These are phyloP conservation scores for Vitis riparia DNA, from an alignment of 164 flowering plant species.

Conservation along the genomic window DNA sequence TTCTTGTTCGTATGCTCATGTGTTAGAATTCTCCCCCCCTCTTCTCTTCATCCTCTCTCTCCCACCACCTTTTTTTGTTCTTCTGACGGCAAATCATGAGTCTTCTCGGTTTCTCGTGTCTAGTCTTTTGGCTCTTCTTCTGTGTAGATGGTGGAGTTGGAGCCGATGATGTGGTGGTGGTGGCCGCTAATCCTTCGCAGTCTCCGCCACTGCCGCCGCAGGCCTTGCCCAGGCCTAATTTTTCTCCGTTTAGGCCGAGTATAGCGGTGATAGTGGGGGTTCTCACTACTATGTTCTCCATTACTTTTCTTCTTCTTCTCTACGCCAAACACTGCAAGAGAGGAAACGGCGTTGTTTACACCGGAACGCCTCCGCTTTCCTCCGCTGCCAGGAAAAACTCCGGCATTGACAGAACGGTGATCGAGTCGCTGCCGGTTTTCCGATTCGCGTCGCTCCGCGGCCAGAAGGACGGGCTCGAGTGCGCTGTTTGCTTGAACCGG, in stretches of 20 bases:
- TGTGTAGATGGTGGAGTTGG: neutral
- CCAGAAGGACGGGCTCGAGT: constrained; percentile 79
- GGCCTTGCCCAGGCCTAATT: neutral
- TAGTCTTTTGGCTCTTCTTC: too few species aligned
- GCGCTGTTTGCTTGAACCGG: constrained; percentile 78
- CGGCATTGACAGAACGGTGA: constrained; percentile 63
- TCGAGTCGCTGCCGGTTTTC: constrained; percentile 80
- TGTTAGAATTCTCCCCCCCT: too few species aligned
- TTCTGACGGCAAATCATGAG: neutral
- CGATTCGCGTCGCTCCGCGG: constrained; percentile 69
- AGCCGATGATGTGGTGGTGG: neutral
- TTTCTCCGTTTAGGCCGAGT: constrained; percentile 55
- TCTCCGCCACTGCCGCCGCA: constrained; percentile 22
- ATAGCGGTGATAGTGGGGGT: constrained; percentile 62
- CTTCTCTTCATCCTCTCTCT: too few species aligned
- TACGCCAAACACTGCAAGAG: constrained; percentile 80
- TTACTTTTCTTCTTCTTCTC: constrained; percentile 77
- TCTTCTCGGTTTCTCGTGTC: neutral
- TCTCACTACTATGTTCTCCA: constrained; percentile 69
- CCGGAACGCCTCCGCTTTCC: neutral
- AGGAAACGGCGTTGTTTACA: constrained; percentile 5
- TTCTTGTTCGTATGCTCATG: too few species aligned
- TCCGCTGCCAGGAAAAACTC: constrained; percentile 49
- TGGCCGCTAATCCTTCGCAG: neutral
- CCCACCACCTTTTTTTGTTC: too few species aligned